These are phyloP conservation scores for Wallacemonas sp. DNA, from an alignment of 208 protist species.

Conservation along the genomic window DNA sequence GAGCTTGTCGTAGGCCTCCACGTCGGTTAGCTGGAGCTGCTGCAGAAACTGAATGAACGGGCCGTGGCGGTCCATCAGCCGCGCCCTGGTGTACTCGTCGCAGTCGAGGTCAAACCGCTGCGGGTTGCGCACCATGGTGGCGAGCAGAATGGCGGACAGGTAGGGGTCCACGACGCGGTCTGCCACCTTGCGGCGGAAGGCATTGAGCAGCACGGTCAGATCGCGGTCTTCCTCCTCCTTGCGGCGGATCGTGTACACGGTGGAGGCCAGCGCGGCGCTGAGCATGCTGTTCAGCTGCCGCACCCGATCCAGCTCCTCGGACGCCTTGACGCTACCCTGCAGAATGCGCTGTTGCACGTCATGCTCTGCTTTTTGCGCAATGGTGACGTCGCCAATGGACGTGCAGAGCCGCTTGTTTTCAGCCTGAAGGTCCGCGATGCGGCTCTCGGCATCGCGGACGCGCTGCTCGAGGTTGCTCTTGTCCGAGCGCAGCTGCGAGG, in stretches of 20 bases:
- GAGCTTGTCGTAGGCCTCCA: slow-evolving; percentile 62
- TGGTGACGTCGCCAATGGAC: slow-evolving; percentile 29
- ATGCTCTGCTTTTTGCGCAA: slow-evolving; percentile 19
- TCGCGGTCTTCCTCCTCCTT: slow-evolving; percentile 82
- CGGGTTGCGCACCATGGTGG: slow-evolving; percentile 74
- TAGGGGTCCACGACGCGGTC: slow-evolving; percentile 63
- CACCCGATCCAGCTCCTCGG: slow-evolving; percentile 47
- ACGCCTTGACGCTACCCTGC: slow-evolving; percentile 27
- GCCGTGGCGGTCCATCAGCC: slow-evolving; percentile 61
- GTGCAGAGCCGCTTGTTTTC: slow-evolving; percentile 64
- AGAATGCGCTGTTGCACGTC: slow-evolving; percentile 35
- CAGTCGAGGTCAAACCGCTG: slow-evolving; percentile 70
- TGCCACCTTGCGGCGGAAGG: slow-evolving; percentile 63
- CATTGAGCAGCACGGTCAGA: slow-evolving; percentile 71
- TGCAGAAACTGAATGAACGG: slow-evolving; percentile 79
- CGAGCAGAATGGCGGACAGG: slow-evolving; percentile 59
- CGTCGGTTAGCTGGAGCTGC: slow-evolving; percentile 47
- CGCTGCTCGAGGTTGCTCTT: slow-evolving; percentile 63
- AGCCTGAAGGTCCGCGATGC: slow-evolving; percentile 41
- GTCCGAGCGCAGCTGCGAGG: slow-evolving; percentile 45
- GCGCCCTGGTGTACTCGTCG: slow-evolving; percentile 51
- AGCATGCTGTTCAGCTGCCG: slow-evolving; percentile 44
- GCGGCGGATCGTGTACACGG: slow-evolving; percentile 81
- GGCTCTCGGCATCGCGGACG: slow-evolving; percentile 54
- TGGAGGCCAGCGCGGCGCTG: slow-evolving; percentile 57